Evolutionary conservation across 106 monocot genomes (phyloP), one percentile per base, ranked within the genome.

Genomic region (Platanthera guangdongensis): DNA sequence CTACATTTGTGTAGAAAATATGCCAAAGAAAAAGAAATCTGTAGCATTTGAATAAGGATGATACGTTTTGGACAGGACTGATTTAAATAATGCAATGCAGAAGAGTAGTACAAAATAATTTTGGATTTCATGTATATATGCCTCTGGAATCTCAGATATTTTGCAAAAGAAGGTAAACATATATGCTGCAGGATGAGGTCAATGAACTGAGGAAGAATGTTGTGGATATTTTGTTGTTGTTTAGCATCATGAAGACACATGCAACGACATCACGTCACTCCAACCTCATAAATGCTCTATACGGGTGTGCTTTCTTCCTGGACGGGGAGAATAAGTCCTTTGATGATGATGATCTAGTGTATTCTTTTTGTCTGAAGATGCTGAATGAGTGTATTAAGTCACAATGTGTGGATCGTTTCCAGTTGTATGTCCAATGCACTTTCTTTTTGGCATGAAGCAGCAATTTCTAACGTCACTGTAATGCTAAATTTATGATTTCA

Each of bases 301-400:
- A 70, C 65, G 83, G 77, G 63, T 95, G 90, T 71, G 55, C 90
- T 25, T 25, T 82, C 55, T 86, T 85, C 73, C 67, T 95, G 10
- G 78, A 57, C 30, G 55, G 51, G 7, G 79, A 92, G n/a, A 73
- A 50, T 62, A 76, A 47, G 50, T 79, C 79, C 19, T 90, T n/a
- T n/a, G n/a, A n/a, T 90, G 82, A 85, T 71, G 51, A 22, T 59
- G 77, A 77, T 52, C 62, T 95, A n/a, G 82, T 90, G 8, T 69
- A 53, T 45, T 19, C 64, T 15, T 95, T 95, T 71, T 95, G 83
- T 64, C 9, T 73, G 22, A 79, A 15, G 22, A 82, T 57, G 50
- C 80, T 86, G 75, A 79, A 30, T 0, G 25, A 25, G 72, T 88
- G 86, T 79, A 68, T 78, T 19, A 62, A 78, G 30, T 81, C 83